Base-by-base conservation (phyloP, 139 green algal species). In the Chlorella vulgaris region DNA sequence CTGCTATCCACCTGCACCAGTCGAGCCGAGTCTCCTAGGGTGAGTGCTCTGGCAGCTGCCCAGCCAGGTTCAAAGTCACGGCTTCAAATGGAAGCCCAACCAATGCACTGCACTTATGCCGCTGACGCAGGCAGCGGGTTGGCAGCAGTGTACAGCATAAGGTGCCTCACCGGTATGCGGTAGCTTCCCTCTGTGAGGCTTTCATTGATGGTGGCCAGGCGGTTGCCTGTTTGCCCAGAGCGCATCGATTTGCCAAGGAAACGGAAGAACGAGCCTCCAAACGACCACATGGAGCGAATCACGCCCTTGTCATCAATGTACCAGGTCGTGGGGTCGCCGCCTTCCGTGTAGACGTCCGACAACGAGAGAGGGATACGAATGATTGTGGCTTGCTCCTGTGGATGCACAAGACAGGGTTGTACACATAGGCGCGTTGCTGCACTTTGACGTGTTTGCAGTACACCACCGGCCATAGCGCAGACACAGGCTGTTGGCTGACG, bases 351-450 rank as follows among this genome's bases (percentile, higher is more conserved):
- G 8, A 76, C 69, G 5, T 76, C 69, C 8, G 43, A 63, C 7
- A 76, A 42, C 0, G 69, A 76, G 24, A 76, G 42, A 0, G 69
- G 69, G n/a, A 76, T 76, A n/a, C 69, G 69, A 5, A 76, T 61
- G 2, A 38, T 43, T 18, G 69, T 76, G 21, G 55, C 55, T 31
- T 21, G 18, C 15, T 28, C 55, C 55, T 65, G 55, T 8, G 22
- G 55, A 28, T 31, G 55, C 13, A 55, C 13, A 15, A 10, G 15
- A 55, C 10, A 15, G 47, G 47, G 47, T 55, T 55, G n/a, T n/a
- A n/a, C n/a, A n/a, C n/a, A n/a, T n/a, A n/a, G n/a, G n/a, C n/a
- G n/a, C n/a, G n/a, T n/a, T n/a, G n/a, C n/a, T n/a, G n/a, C n/a
- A n/a, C n/a, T n/a, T n/a, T n/a, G n/a, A n/a, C 47, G 15, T 15